Percentiles rank a stretch among this genome's conserved stretches.
These are phyloP conservation scores for maize (Zea mays) DNA, from an alignment of 176 grass and related monocot species.

Conservation along the genomic window Zm-B73-REFERENCE-NAM-5.0 NC_050096.1:101309001-101309500, in stretches of 20 bases:
- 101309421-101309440: conserved; percentile 41
- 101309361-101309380: conserved; percentile 41
- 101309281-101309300: conserved; percentile 62
- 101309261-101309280: conserved; percentile 69
- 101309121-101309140: conserved; percentile 58
- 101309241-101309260: conserved; percentile 70
- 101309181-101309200: conserved; percentile 70
- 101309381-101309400: conserved; percentile 46
- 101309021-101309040: conserved; percentile 84
- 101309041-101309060: conserved; percentile 92
- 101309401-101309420: conserved; percentile 38
- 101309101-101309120: conserved; percentile 61
- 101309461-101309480: conserved; percentile 45
- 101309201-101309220: conserved; percentile 56
- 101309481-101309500: conserved; percentile 17
- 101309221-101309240: conserved; percentile 67
- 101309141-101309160: conserved; percentile 64
- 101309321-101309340: conserved; percentile 62
- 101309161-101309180: conserved; percentile 67
- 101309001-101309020: conserved; percentile 76
- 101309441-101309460: conserved; percentile 27
- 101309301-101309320: conserved; percentile 47
- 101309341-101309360: conserved; percentile 51
- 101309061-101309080: conserved; percentile 66
- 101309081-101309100: conserved; percentile 69